Evolutionary conservation across 2,329 filamentous ascomycete genomes (phyloP), one percentile per base, ranked within the genome.

Genomic region (Pseudopyricularia cyperi): DNA sequence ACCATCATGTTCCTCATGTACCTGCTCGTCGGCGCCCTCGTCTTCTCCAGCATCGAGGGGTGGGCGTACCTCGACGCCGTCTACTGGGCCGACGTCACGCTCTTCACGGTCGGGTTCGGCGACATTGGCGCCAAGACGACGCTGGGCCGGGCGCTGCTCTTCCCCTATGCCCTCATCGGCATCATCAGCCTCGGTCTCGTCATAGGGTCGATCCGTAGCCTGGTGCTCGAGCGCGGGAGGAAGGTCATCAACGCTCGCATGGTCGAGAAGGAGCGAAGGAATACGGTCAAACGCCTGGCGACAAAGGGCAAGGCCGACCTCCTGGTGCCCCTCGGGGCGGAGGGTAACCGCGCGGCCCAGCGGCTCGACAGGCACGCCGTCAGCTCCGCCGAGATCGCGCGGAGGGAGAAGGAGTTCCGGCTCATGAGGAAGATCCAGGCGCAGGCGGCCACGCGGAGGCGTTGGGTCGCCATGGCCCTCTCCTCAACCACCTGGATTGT

Each of bases 1-100:
- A 95, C 89, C 1, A 94, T 94, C 66, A 71, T 86, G 52, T 87
- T 94, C 62, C 82, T 95, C 50, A 68, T 87, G 48, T 95, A 93
- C 72, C 71, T 96, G 0, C 80, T 87, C 0, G 67, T 89, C 2
- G 90, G 90, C 1, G 88, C 84, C 0, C 77, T 83, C 0, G 69
- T 95, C 0, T 95, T 93, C 61, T 79, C 80, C 6, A 71, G 71
- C 2, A 75, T 93, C 3, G 84, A 95, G 55, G 75, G 68, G 3
- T 93, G 89, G 82, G 70, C 73, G 19, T 95, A 85, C 61, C 78
- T 87, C 1, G 87, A 96, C 59, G 80, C 81, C 3, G 71, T 90
- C 2, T 90, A 89, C 63, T 90, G 87, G 77, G 85, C 83, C 50
- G 82, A 90, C 59, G 80, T 89, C 28, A 83, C 80, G 0, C 68